Conservation (phyloP, 2,329 filamentous ascomycete genomes). For the Diaporthe humulicola region DNA sequence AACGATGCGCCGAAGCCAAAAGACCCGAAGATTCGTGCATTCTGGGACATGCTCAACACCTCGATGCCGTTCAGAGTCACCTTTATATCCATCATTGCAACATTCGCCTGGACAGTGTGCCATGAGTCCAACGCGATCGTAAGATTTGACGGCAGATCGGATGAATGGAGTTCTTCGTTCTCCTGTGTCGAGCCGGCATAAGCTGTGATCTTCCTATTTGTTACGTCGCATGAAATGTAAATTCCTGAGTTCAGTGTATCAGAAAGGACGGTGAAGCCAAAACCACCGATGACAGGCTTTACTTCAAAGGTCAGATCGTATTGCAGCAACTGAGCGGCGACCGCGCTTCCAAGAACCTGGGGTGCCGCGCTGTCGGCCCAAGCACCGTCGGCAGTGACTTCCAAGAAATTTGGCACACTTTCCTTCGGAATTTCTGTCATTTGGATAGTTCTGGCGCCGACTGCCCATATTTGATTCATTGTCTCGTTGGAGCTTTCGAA, state of each 20-base stretch:
- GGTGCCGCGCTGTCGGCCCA: neutral
- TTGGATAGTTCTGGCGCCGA: neutral
- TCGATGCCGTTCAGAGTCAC: neutral
- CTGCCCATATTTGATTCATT: neutral
- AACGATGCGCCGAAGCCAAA: slow-evolving; percentile 3
- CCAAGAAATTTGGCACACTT: neutral
- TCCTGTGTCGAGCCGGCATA: neutral
- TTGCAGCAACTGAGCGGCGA: neutral
- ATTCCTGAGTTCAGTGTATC: neutral
- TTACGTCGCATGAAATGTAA: neutral
- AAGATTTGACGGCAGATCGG: neutral
- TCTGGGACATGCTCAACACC: neutral
- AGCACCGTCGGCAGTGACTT: neutral
- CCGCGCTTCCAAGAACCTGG: slow-evolving; percentile 1
- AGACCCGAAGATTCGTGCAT: neutral
- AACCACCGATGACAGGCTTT: neutral
- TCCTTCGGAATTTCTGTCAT: neutral
- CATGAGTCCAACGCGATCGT: neutral
- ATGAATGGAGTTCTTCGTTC: neutral
- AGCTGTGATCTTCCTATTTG: neutral
- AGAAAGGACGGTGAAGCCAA: neutral
- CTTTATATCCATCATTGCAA: neutral
- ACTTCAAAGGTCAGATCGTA: neutral
- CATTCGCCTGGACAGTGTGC: neutral
- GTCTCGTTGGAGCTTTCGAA: slow-evolving; percentile 6